Evolutionary conservation across 2,329 filamentous ascomycete genomes (phyloP).

Genomic region (Sporothrix protearum): DNA sequence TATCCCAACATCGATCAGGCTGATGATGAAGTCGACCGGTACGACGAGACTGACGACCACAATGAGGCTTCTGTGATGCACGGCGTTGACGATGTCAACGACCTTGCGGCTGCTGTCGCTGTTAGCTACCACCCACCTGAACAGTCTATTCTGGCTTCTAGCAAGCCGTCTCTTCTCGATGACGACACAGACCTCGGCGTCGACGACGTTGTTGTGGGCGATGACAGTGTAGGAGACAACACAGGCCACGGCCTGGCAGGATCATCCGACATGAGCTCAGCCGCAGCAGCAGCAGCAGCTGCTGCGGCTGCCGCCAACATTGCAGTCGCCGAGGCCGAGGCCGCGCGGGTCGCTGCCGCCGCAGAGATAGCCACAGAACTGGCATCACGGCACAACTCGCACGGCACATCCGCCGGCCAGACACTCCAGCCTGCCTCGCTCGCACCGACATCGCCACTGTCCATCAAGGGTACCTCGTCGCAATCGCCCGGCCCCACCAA

Average conservation of each 20-base stretch:
- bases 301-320: constrained; percentile 10
- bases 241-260: constrained; percentile 5
- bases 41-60: constrained; percentile 25
- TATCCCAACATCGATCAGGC: constrained; percentile 31
- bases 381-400: constrained; percentile 2
- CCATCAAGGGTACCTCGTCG: constrained; percentile 33
- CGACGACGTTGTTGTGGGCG: constrained; percentile 15
- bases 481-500: constrained; percentile 27
- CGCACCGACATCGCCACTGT: constrained; percentile 25
- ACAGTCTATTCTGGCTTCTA: constrained; percentile 27
- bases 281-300: constrained; percentile 23
- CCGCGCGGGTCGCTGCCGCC: not conserved
- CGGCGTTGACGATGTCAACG: constrained; percentile 25
- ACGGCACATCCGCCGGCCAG: not conserved
- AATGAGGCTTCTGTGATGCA: constrained; percentile 22
- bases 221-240: not conserved
- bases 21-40: constrained; percentile 26
- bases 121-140: constrained; percentile 26
- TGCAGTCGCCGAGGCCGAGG: constrained; percentile 18
- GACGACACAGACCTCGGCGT: constrained; percentile 14
- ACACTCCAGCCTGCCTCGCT: constrained; percentile 6
- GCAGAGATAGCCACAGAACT: not conserved
- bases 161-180: constrained; percentile 24
- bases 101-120: constrained; percentile 26
- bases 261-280: constrained; percentile 24